A percentile compares a stretch with the other conserved stretches of the same genome.
phyloP scores from a whole-genome alignment of 2,329 filamentous ascomycete genomes.

The Fusarium sp. region DNA sequence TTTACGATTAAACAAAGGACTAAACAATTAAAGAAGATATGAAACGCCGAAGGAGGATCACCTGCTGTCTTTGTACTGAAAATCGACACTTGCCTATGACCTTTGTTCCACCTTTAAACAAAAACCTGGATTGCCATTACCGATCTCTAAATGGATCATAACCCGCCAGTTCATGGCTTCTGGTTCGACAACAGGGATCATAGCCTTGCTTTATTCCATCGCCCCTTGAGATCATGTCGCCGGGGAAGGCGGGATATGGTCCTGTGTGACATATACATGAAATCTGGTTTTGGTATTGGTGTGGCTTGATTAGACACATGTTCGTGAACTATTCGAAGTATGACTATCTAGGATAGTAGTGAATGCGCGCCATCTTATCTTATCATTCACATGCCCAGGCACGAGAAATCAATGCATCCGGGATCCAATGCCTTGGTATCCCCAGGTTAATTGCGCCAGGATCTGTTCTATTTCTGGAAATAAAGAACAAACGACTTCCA shows the following conservation, averaged over 20 bases:
- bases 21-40: neutral
- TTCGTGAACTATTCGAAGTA: neutral
- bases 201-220: constrained; percentile 11
- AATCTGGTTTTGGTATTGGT: neutral
- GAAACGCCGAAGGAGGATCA: neutral
- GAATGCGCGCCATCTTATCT: neutral
- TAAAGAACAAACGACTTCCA: neutral
- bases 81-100: neutral
- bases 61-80: neutral
- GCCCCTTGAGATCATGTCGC: constrained; percentile 3
- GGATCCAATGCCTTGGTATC: neutral
- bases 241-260: constrained; percentile 16
- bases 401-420: neutral
- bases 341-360: no score
- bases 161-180: neutral
- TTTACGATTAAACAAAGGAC: neutral
- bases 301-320: neutral
- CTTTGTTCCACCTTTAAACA: constrained; percentile 14
- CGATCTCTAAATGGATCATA: constrained; percentile 4
- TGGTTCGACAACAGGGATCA: constrained; percentile 23
- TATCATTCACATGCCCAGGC: neutral
- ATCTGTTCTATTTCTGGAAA: neutral
- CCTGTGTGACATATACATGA: constrained; percentile 7
- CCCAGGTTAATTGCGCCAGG: constrained; percentile 7
- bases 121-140: neutral